Evolutionary conservation across 202 grass and related monocot genomes (phyloP).

Genomic region (Zoysia matrella): DNA sequence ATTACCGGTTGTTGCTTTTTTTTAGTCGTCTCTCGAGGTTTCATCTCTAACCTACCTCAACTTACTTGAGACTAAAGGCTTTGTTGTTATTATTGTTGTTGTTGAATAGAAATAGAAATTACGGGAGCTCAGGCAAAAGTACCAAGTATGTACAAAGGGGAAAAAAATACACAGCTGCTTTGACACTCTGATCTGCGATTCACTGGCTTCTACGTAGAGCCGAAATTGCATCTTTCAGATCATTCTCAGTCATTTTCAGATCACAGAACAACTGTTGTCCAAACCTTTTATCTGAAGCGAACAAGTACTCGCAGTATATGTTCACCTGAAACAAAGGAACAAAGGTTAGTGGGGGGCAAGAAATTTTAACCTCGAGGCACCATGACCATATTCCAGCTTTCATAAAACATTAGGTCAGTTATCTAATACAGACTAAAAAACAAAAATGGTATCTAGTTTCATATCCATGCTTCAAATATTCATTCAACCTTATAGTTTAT

Average conservation of each 20-base stretch:
- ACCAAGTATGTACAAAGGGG: neutral
- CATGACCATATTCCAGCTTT: slow-evolving; percentile 42
- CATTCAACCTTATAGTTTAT: slow-evolving; percentile 76
- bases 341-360: slow-evolving; percentile 28
- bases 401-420: slow-evolving; percentile 53
- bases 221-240: slow-evolving; percentile 2
- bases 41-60: too few relatives aligned
- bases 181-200: slow-evolving; percentile 89
- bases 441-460: slow-evolving; percentile 23
- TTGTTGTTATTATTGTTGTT: too few relatives aligned
- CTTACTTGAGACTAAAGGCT: too few relatives aligned
- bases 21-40: too few relatives aligned
- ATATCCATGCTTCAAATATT: slow-evolving; percentile 82
- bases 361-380: slow-evolving; percentile 7
- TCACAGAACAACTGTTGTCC: slow-evolving; percentile 78
- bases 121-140: slow-evolving; percentile 17
- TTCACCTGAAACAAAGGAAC: slow-evolving; percentile 6
- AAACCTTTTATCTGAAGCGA: slow-evolving; percentile 78
- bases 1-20: too few relatives aligned
- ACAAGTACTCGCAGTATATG: slow-evolving; percentile 57
- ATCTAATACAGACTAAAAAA: slow-evolving; percentile 46
- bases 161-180: neutral
- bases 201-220: slow-evolving; percentile 79
- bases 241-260: slow-evolving; percentile 72
- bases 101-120: neutral